Evolutionary conservation across 345 rosid species (phyloP).

Genomic region (Aethionema arabicum): DNA sequence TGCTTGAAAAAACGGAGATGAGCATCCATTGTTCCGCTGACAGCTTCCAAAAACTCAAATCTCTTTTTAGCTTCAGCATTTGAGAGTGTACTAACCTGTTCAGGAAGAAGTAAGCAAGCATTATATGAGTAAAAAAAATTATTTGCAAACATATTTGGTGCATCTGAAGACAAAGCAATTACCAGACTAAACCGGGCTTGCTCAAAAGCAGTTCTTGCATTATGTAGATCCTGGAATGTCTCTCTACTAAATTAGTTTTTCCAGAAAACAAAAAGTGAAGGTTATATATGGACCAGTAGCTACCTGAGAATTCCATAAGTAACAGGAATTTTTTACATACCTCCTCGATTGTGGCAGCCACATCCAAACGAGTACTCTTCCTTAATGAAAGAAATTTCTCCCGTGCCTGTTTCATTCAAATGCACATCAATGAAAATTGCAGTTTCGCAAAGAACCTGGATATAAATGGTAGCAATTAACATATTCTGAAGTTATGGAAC

Average conservation of each 20-base stretch:
- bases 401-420: conserved; percentile 55
- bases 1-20: conserved; percentile 73
- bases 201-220: conserved; percentile 66
- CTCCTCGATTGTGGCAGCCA: conserved; percentile 68
- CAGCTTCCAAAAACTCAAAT: conserved; percentile 68
- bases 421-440: conserved; percentile 14
- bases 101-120: conserved; percentile 22
- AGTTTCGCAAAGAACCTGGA: conserved; percentile 8
- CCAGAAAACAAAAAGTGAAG: conserved; percentile 24
- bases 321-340: conserved; percentile 37
- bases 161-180: conserved; percentile 16
- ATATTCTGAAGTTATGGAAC: conserved; percentile 18
- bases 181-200: conserved; percentile 76
- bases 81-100: conserved; percentile 65
- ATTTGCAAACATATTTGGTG: background rate
- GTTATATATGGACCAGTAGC: conserved; percentile 28
- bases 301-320: conserved; percentile 8
- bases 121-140: background rate
- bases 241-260: conserved; percentile 50
- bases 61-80: conserved; percentile 67
- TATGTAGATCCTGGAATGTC: conserved; percentile 64
- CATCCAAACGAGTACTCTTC: conserved; percentile 69
- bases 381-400: conserved; percentile 76
- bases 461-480: conserved; percentile 5
- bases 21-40: conserved; percentile 71